These are phyloP conservation scores for Martensiomyces pterosporus DNA, from an alignment of 192 early-diverging fungal genomes.

Conservation along the genomic window DNA sequence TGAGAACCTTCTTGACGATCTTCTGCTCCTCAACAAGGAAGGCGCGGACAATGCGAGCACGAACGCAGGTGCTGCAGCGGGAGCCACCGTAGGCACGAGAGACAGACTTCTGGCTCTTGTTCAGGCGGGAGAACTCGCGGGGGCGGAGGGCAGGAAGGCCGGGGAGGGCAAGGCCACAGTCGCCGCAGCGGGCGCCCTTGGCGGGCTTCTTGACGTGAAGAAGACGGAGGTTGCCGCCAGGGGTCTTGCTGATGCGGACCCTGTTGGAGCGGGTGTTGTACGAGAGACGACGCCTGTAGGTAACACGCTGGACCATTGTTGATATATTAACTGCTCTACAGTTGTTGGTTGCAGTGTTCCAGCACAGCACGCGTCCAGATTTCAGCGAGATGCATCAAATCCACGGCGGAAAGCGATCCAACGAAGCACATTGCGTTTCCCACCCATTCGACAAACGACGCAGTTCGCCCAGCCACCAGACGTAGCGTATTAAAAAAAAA, in stretches of 20 bases:
- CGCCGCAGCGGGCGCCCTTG: conserved; percentile 92
- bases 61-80: conserved; percentile 86
- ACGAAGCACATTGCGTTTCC: neutral
- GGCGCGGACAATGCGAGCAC: conserved; percentile 88
- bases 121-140: conserved; percentile 82
- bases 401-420: neutral
- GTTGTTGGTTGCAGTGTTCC: no score
- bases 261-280: conserved; percentile 91
- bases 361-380: no score
- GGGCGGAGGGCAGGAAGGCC: conserved; percentile 94
- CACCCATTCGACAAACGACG: no score
- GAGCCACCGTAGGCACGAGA: conserved; percentile 96
- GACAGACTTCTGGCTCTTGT: conserved; percentile 90
- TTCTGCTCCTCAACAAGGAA: conserved; percentile 99
- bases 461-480: no score
- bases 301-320: conserved; percentile 67
- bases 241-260: conserved; percentile 74
- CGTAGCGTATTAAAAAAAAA: no score
- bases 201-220: conserved; percentile 92
- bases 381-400: no score
- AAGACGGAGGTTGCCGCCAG: conserved; percentile 82
- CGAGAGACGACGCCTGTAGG: conserved; percentile 77
- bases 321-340: conserved; percentile 34
- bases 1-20: conserved; percentile 99
- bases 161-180: conserved; percentile 85